A percentile compares a stretch with the other conserved stretches of the same genome.
Evolutionary conservation across 805 yeast genomes (phyloP).

Genomic region (Myxozyma udenii): DNA sequence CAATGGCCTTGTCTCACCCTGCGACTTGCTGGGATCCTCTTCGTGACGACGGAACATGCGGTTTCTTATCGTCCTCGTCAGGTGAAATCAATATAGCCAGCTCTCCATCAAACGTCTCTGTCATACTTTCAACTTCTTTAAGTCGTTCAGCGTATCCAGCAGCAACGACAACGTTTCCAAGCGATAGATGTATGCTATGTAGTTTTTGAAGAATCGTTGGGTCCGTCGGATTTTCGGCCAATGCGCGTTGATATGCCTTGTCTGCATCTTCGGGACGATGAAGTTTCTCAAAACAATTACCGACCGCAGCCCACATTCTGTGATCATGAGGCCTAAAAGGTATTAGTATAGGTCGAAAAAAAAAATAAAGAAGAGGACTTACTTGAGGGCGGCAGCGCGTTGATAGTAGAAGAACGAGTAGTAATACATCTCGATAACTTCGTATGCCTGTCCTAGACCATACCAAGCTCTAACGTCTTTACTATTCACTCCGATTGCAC

Average conservation of each 20-base stretch:
- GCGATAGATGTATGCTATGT: conserved; percentile 62
- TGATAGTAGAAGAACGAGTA: conserved; percentile 92
- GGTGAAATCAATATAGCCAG: not conserved
- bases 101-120: too few relatives aligned
- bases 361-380: not conserved
- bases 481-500: conserved; percentile 86
- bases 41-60: not conserved
- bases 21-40: conserved; percentile 37
- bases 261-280: conserved; percentile 69
- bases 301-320: conserved; percentile 96
- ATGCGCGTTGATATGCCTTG: conserved; percentile 76
- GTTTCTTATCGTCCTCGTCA: not conserved
- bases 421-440: conserved; percentile 89
- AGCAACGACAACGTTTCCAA: conserved; percentile 54
- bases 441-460: conserved; percentile 97
- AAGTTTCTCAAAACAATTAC: conserved; percentile 79
- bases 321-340: conserved; percentile 67
- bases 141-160: conserved; percentile 63
- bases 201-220: conserved; percentile 59
- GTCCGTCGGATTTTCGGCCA: conserved; percentile 55
- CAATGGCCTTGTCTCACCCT: not conserved
- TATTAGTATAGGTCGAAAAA: not conserved
- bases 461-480: conserved; percentile 97
- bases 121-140: conserved; percentile 56
- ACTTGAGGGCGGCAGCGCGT: conserved; percentile 75